These are phyloP conservation scores for Dentipellis fragilis DNA, from an alignment of 768 basidiomycete species.

Conservation along the genomic window DNA sequence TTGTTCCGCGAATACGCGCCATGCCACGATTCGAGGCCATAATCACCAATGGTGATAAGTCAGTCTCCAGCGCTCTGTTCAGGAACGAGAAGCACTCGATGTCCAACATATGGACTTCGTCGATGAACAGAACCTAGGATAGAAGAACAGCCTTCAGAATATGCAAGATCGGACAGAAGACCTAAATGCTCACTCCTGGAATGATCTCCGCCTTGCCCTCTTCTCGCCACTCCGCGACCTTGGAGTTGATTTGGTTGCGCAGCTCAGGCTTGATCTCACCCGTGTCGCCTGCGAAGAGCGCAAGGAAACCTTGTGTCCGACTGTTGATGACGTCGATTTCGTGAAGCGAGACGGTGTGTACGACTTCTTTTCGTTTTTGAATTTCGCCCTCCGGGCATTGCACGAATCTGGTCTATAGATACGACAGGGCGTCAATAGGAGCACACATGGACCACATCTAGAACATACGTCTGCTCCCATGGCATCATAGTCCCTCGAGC, in stretches of 20 bases:
- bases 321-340: slow-evolving; percentile 99
- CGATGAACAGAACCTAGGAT: slow-evolving; percentile 87
- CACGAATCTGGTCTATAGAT: slow-evolving; percentile 86
- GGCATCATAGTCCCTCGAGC: slow-evolving; percentile 95
- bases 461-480: slow-evolving; percentile 93
- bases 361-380: slow-evolving; percentile 94
- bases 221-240: slow-evolving; percentile 96
- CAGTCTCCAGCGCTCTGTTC: slow-evolving; percentile 90
- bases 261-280: slow-evolving; percentile 98
- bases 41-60: slow-evolving; percentile 89
- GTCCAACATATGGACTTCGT: slow-evolving; percentile 99
- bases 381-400: slow-evolving; percentile 98
- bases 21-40: slow-evolving; percentile 98
- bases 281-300: slow-evolving; percentile 90
- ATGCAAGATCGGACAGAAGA: not conserved
- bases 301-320: slow-evolving; percentile 95
- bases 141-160: not conserved
- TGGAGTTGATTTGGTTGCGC: slow-evolving; percentile 91
- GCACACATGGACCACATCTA: not conserved
- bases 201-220: slow-evolving; percentile 98
- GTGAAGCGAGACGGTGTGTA: slow-evolving; percentile 94
- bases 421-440: not conserved
- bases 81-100: slow-evolving; percentile 99
- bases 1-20: slow-evolving; percentile 90
- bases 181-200: slow-evolving; percentile 61